A percentile compares a stretch with the other conserved stretches of the same genome.
Conservation (phyloP, 2,329 filamentous ascomycete species). For the Ceratocystis diversiconidia region DNA sequence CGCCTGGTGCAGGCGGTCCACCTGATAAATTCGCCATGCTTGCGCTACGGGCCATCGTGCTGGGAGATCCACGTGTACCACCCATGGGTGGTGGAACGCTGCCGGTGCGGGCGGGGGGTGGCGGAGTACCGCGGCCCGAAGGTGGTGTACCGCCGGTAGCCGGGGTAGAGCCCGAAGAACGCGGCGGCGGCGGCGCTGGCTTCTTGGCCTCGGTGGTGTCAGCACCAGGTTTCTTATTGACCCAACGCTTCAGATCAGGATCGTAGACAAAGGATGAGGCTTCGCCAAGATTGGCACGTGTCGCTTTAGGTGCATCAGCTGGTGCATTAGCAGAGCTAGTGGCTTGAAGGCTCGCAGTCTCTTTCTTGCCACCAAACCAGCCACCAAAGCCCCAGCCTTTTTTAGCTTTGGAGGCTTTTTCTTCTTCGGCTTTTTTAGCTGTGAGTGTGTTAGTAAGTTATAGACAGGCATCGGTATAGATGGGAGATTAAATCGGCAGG, state of each 20-base stretch:
- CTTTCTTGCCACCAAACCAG: constrained; percentile 69
- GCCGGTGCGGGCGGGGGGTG: constrained; percentile 20
- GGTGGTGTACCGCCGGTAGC: constrained; percentile 40
- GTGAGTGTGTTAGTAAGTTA: background rate
- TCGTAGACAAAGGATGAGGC: constrained; percentile 89
- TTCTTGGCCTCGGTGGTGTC: constrained; percentile 45
- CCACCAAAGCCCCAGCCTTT: constrained; percentile 69
- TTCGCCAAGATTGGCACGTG: constrained; percentile 87
- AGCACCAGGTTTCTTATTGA: constrained; percentile 80
- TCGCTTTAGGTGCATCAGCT: constrained; percentile 46
- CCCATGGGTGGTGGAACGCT: constrained; percentile 26
- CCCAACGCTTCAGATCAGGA: constrained; percentile 90
- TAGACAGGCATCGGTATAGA: constrained; percentile 13
- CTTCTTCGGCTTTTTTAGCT: constrained; percentile 47
- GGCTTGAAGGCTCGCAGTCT: constrained; percentile 25
- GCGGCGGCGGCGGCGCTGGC: constrained; percentile 69
- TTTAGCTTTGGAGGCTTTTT: constrained; percentile 31
- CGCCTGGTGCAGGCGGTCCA: constrained; percentile 23
- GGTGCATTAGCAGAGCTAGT: constrained; percentile 25
- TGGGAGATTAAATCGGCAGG: background rate
- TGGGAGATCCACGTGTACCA: constrained; percentile 18
- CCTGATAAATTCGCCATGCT: constrained; percentile 13
- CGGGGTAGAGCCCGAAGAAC: constrained; percentile 31
- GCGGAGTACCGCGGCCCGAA: constrained; percentile 27
- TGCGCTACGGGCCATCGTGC: constrained; percentile 11